Percentiles rank a stretch among this genome's conserved stretches.
Conservation (phyloP, 2,329 filamentous ascomycete species). For the Dendryphion nanum region DNA sequence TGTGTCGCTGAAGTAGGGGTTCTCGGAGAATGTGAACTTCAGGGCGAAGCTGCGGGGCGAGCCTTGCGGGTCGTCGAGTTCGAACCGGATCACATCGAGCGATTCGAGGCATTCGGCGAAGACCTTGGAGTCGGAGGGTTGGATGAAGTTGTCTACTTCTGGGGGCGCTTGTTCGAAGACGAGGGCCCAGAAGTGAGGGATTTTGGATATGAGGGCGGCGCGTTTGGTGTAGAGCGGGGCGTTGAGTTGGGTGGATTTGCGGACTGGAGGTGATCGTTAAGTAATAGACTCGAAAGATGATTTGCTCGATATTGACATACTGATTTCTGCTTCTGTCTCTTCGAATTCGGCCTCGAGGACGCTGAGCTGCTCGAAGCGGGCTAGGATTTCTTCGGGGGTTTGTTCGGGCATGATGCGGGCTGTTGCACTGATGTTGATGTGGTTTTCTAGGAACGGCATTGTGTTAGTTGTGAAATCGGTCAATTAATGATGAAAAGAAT, state of each 20-base stretch:
- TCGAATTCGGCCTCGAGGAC: constrained; percentile 82
- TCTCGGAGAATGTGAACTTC: constrained; percentile 75
- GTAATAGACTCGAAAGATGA: neutral
- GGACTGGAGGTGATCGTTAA: constrained; percentile 54
- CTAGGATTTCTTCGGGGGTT: constrained; percentile 25
- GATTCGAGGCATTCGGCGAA: constrained; percentile 67
- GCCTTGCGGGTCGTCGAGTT: constrained; percentile 65
- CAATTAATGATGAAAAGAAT: too few relatives aligned
- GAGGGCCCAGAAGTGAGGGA: constrained; percentile 91
- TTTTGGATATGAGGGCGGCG: constrained; percentile 65
- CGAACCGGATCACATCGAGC: constrained; percentile 76
- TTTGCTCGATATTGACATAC: constrained; percentile 47
- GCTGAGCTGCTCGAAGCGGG: constrained; percentile 69
- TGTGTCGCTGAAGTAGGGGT: constrained; percentile 77
- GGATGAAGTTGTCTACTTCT: constrained; percentile 86
- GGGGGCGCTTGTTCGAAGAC: constrained; percentile 84
- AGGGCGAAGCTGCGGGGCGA: constrained; percentile 74
- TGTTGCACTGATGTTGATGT: constrained; percentile 6
- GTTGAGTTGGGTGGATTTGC: constrained; percentile 68
- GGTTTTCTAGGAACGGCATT: constrained; percentile 17
- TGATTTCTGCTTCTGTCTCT: constrained; percentile 76
- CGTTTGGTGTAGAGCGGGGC: constrained; percentile 75
- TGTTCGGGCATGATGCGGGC: constrained; percentile 22
- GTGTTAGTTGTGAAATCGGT: too few relatives aligned
- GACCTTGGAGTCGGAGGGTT: constrained; percentile 73